Percentiles rank a stretch among this genome's conserved stretches.
Conservation (phyloP, 2,329 filamentous ascomycete genomes). For the Penicillium sp. region DNA sequence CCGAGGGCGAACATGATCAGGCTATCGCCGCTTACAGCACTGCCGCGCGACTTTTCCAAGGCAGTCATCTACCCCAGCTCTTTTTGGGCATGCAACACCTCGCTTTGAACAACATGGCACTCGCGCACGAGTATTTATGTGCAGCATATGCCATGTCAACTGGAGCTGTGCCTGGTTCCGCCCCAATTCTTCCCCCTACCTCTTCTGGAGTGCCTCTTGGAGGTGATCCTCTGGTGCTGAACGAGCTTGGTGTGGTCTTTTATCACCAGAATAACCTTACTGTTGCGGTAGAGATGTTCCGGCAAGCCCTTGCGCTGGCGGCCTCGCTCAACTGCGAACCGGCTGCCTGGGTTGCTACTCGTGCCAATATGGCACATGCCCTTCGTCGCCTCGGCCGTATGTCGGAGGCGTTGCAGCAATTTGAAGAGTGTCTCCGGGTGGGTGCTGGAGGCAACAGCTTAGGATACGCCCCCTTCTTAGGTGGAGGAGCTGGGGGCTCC, state of each 20-base stretch:
- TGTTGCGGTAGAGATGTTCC: conserved; percentile 76
- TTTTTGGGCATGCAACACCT: conserved; percentile 99
- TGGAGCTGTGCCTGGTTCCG: conserved; percentile 36
- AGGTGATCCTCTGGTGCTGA: conserved; percentile 81
- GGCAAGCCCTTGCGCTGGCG: conserved; percentile 73
- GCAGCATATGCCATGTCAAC: conserved; percentile 71
- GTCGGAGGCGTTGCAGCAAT: conserved; percentile 73
- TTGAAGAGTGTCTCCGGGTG: conserved; percentile 82
- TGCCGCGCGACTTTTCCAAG: conserved; percentile 91
- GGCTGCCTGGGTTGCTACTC: conserved; percentile 77
- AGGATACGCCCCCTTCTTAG: conserved; percentile 69
- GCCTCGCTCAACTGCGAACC: conserved; percentile 80
- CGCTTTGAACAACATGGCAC: conserved; percentile 87
- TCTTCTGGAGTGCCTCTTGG: conserved; percentile 31
- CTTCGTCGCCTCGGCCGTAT: conserved; percentile 71
- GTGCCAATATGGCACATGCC: conserved; percentile 87
- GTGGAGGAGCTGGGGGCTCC: conserved; percentile 37
- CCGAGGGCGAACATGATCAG: conserved; percentile 96
- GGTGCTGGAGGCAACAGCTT: conserved; percentile 74
- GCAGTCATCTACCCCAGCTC: conserved; percentile 91
- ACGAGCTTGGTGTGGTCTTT: conserved; percentile 94
- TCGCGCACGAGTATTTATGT: conserved; percentile 92
- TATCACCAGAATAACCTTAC: conserved; percentile 84
- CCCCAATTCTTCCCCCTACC: conserved; percentile 27
- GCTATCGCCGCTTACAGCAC: conserved; percentile 98